Percentiles rank a stretch among this genome's conserved stretches.
phyloP scores from a whole-genome alignment of 2,329 filamentous ascomycete species.

The Talaromyces rugulosus region DNA sequence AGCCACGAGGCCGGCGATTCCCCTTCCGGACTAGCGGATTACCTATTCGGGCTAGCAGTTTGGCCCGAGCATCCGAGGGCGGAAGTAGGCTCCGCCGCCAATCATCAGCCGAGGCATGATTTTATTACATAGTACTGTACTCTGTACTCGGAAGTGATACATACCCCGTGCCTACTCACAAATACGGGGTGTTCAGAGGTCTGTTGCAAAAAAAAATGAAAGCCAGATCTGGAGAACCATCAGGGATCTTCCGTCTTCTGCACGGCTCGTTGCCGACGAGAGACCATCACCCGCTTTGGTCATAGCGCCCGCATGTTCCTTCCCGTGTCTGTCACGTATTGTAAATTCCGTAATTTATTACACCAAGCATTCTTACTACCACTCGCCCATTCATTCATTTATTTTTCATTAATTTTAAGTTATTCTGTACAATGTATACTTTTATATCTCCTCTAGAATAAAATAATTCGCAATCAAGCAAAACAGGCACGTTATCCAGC shows the following conservation, averaged over 20 bases:
- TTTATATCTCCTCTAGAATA: too few species aligned
- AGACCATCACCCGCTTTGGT: not conserved
- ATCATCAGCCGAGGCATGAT: not conserved
- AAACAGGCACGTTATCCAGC: not conserved
- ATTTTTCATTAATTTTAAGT: not conserved
- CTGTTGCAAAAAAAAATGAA: not conserved
- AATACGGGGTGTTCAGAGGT: too few species aligned
- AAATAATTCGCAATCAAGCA: too few species aligned
- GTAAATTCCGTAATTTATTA: not conserved
- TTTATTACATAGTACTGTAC: too few species aligned
- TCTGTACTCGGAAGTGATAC: too few species aligned
- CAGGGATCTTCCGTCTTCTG: not conserved
- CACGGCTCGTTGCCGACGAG: not conserved
- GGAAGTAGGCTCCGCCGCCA: not conserved
- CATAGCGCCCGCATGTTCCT: not conserved
- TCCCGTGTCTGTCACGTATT: not conserved
- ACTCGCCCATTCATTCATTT: not conserved
- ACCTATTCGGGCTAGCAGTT: not conserved
- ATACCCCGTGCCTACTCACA: too few species aligned
- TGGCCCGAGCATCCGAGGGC: slow-evolving; percentile 1
- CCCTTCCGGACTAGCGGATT: not conserved
- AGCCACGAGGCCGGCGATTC: not conserved
- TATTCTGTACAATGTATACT: too few species aligned
- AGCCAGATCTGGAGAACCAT: not conserved
- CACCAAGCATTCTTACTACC: not conserved